Base-by-base conservation (phyloP, 768 basidiomycete species). In the Sistotremastrum niveocremeum region DNA sequence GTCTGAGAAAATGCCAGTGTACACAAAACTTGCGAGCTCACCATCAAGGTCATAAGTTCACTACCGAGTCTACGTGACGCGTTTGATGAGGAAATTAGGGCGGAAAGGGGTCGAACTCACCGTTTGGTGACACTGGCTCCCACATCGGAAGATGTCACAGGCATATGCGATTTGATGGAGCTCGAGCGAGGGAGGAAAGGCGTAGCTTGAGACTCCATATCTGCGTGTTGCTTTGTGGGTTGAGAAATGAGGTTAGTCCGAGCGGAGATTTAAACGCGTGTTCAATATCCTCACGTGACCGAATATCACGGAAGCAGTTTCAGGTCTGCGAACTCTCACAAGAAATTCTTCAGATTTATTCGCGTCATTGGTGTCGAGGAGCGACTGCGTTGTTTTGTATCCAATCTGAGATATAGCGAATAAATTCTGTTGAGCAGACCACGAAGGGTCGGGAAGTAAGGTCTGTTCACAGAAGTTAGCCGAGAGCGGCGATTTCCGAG, bases 21-120 rank as follows among this genome's bases (percentile, higher is more conserved):
- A 35, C n/a, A 34, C 32, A 20, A 30, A 35, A 35, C 12, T 30
- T 20, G 42, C 40, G 7, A 40, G 50, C 37, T 53, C 79, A 86
- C 87, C 87, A 90, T 86, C 46, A 90, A 68, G 20, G 80, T 79
- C 87, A 90, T 89, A 29, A 90, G 73, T 65, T 90, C 87, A 55
- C 72, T 88, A 53, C 77, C 76, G 51, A 90, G 71, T 43, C 87
- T 60, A 84, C 47, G 7, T 41, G 20, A n/a, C 31, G 9, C 46
- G 32, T 44, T 32, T 42, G 39, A 48, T 20, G 41, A 47, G 39
- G 44, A 45, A 44, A 42, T 42, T 45, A 41, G n/a, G 33, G 41
- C 37, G 46, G 43, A 31, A 39, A 34, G 28, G 4, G 28, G 28
- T 10, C 20, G 28, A 6, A 47, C 66, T 9, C 45, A 84, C 86